Percentiles rank a stretch among this genome's conserved stretches.
These are phyloP conservation scores for Panaeolus papilionaceus DNA, from an alignment of 768 basidiomycete genomes.

Conservation along the genomic window DNA sequence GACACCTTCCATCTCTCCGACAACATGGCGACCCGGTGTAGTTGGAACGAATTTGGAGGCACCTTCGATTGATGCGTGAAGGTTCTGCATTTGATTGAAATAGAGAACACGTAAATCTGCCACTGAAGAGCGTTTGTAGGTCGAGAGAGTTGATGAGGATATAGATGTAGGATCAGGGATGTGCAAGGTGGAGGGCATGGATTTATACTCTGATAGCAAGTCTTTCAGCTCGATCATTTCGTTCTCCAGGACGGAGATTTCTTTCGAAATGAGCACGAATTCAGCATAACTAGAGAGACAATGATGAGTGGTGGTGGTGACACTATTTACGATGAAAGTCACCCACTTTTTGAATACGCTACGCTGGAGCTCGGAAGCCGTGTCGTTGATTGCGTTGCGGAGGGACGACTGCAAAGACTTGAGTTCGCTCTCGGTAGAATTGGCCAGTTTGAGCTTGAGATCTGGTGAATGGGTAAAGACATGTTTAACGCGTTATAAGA, in stretches of 20 bases:
- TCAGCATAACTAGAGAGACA: slow-evolving; percentile 80
- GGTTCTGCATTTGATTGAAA: slow-evolving; percentile 90
- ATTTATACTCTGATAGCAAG: slow-evolving; percentile 92
- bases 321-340: too few relatives aligned
- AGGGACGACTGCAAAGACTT: slow-evolving; percentile 79
- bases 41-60: slow-evolving; percentile 94
- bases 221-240: slow-evolving; percentile 98
- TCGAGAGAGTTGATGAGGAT: slow-evolving; percentile 49
- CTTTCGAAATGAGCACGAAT: slow-evolving; percentile 96
- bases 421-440: slow-evolving; percentile 85
- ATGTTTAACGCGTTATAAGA: neutral
- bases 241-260: slow-evolving; percentile 94
- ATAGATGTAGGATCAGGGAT: slow-evolving; percentile 82
- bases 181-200: slow-evolving; percentile 91
- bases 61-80: slow-evolving; percentile 92
- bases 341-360: slow-evolving; percentile 94
- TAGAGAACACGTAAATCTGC: slow-evolving; percentile 95
- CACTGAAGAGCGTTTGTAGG: slow-evolving; percentile 84
- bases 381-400: slow-evolving; percentile 70
- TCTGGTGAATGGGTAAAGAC: slow-evolving; percentile 44
- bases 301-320: too few relatives aligned
- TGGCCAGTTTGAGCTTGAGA: slow-evolving; percentile 86
- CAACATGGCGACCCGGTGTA: slow-evolving; percentile 89
- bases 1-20: slow-evolving; percentile 84
- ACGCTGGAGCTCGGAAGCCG: slow-evolving; percentile 81